Base-by-base conservation (phyloP, 208 protist genomes). In the Phytomonas sp. region DNA sequence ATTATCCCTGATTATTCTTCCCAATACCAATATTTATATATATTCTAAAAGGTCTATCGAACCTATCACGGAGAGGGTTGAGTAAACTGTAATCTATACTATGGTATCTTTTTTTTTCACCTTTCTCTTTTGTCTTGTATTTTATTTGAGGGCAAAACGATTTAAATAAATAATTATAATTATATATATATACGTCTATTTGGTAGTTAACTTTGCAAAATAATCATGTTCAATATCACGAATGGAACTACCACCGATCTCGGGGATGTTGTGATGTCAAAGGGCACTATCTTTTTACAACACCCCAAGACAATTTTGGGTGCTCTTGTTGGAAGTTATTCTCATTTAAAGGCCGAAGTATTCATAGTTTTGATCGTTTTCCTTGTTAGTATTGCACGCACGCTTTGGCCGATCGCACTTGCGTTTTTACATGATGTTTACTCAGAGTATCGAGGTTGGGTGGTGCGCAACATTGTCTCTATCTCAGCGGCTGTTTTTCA, bases 321-420 rank as follows among this genome's bases (percentile, higher is more conserved):
- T 59, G 4, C 34, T 33, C 59, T 70, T 78, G 5, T 81, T 67
- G n/a, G 71, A 65, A 1, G 5, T 26, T 63, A 66, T 61, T 68
- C 59, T 19, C 73, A 69, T 8, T 66, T 77, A 19, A n/a, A 60
- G n/a, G 59, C 72, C 14, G 69, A 75, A 63, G 65, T 65, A 56
- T 69, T 79, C 37, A 70, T 82, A 29, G 37, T 82, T 42, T 23
- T 79, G 11, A n/a, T 65, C 4, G 70, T 72, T 1, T 79, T 82
- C 30, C n/a, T 73, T 29, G 34, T 78, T n/a, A 60, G 74, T n/a
- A 8, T 74, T 19, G 36, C 74, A 62, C 74, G 75, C 26, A 67
- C 67, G 29, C 29, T 82, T 61, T 70, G 74, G 68, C 74, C 78
- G 34, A 16, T 30, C 14, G 2, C 37, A 75, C 23, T 23, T 40